Conservation (phyloP, 108 stramenopile species). For the Mediolabrus comicus region DNA sequence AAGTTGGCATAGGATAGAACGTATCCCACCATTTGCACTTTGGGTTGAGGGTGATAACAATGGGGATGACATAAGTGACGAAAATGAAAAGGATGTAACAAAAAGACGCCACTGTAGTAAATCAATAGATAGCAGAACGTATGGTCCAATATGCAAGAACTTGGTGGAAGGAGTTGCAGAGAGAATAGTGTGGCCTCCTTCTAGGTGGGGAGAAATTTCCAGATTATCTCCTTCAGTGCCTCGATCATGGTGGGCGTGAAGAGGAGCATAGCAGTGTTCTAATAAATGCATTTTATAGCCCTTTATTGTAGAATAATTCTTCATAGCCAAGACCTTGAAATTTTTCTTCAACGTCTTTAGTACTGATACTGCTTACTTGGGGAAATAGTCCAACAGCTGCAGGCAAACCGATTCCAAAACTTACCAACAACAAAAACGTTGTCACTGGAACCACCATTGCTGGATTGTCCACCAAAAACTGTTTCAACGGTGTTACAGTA, state of each 20-base stretch:
- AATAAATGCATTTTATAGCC: slow-evolving; percentile 28
- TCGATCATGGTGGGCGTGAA: slow-evolving; percentile 27
- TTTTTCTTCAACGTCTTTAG: slow-evolving; percentile 56
- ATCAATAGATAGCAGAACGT: slow-evolving; percentile 51
- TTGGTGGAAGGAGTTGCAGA: slow-evolving; percentile 72
- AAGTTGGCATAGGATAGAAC: slow-evolving; percentile 6
- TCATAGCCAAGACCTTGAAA: slow-evolving; percentile 17
- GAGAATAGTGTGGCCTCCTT: slow-evolving; percentile 76
- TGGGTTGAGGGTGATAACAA: slow-evolving; percentile 76
- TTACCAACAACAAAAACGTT: slow-evolving; percentile 57
- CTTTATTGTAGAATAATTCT: slow-evolving; percentile 64
- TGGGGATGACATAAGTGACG: not conserved
- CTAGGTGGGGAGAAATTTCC: slow-evolving; percentile 51
- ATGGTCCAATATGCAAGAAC: slow-evolving; percentile 72
- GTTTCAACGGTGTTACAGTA: slow-evolving; percentile 6
- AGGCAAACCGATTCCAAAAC: slow-evolving; percentile 75
- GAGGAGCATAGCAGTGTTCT: no score
- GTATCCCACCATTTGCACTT: slow-evolving; percentile 43
- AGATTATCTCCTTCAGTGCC: slow-evolving; percentile 15
- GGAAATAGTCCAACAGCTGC: slow-evolving; percentile 74
- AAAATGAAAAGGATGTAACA: not conserved
- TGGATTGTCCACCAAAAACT: slow-evolving; percentile 26
- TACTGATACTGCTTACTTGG: slow-evolving; percentile 54
- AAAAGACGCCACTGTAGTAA: slow-evolving; percentile 7
- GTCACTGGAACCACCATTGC: slow-evolving; percentile 60